Evolutionary conservation across 2,329 filamentous ascomycete species (phyloP).

Genomic region (Stagonosporopsis tanaceti): DNA sequence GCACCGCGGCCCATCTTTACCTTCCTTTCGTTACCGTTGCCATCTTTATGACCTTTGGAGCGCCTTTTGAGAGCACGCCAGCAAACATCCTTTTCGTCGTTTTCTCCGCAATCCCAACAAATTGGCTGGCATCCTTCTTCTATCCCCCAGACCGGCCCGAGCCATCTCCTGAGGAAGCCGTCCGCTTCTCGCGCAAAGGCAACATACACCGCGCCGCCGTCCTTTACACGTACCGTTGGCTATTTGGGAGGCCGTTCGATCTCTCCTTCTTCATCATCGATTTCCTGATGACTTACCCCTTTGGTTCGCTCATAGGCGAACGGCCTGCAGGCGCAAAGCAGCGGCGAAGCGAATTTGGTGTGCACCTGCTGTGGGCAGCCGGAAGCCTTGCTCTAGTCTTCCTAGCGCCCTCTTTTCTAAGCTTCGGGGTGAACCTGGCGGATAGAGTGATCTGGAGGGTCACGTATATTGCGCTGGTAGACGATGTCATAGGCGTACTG

Average conservation of each 20-base stretch:
- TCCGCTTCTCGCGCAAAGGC: conserved; percentile 29
- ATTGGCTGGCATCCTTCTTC: conserved; percentile 22
- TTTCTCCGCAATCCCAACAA: conserved; percentile 23
- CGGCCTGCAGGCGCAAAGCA: conserved; percentile 19
- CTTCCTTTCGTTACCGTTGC: conserved; percentile 24
- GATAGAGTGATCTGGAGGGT: conserved; percentile 23
- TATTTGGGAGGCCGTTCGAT: conserved; percentile 24
- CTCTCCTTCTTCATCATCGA: conserved; percentile 22
- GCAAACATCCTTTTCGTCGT: conserved; percentile 7
- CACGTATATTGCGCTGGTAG: conserved; percentile 30
- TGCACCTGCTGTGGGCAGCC: conserved; percentile 15
- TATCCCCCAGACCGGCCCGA: conserved; percentile 23
- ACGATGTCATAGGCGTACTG: conserved; percentile 27
- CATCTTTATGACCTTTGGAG: conserved; percentile 11
- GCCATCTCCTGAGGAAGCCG: conserved; percentile 14
- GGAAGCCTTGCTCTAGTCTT: conserved; percentile 13
- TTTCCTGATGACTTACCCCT: conserved; percentile 12
- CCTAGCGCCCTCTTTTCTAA: conserved; percentile 13
- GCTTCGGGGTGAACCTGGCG: conserved; percentile 1
- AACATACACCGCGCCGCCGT: conserved; percentile 24
- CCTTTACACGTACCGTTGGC: conserved; percentile 25
- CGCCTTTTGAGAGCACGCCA: conserved; percentile 10
- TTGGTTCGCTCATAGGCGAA: conserved; percentile 19
- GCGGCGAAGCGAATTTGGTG: conserved; percentile 25
- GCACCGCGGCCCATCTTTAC: conserved; percentile 27